Percentiles rank a stretch among this genome's conserved stretches.
Evolutionary conservation across 2,329 filamentous ascomycete genomes (phyloP).

Genomic region (Clonostachys sp.): DNA sequence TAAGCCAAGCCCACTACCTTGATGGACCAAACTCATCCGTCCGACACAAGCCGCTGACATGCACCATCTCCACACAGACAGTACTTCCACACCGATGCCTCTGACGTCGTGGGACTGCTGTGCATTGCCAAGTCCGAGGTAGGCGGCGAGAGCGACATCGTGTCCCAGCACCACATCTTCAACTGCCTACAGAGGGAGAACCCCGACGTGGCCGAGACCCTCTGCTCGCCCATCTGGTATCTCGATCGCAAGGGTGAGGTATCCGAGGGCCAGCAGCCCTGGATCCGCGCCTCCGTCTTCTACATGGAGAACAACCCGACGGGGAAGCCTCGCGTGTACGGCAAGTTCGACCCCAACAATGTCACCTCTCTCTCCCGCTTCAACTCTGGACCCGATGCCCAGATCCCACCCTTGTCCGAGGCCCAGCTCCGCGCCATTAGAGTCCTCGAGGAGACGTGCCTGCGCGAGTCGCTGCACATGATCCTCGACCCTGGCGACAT

Average conservation of each 20-base stretch:
- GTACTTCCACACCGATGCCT: constrained; percentile 66
- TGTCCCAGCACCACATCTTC: constrained; percentile 74
- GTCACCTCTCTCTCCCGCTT: constrained; percentile 72
- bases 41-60: constrained; percentile 27
- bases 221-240: constrained; percentile 81
- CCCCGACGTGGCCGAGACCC: constrained; percentile 72
- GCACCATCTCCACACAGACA: constrained; percentile 6
- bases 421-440: constrained; percentile 63
- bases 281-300: constrained; percentile 67
- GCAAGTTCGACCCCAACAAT: constrained; percentile 90
- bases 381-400: constrained; percentile 42
- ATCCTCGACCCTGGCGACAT: constrained; percentile 83
- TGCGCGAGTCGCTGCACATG: constrained; percentile 74
- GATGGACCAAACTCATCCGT: constrained; percentile 30
- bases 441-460: constrained; percentile 63
- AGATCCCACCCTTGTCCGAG: constrained; percentile 41
- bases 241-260: constrained; percentile 88
- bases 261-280: constrained; percentile 68
- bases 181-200: constrained; percentile 71
- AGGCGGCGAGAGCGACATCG: constrained; percentile 79
- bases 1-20: background rate
- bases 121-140: constrained; percentile 73
- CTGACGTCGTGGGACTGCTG: constrained; percentile 77
- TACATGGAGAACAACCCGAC: constrained; percentile 62
- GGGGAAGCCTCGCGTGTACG: constrained; percentile 39